Conservation (phyloP, 768 basidiomycete genomes). For the Podaxis sp. region DNA sequence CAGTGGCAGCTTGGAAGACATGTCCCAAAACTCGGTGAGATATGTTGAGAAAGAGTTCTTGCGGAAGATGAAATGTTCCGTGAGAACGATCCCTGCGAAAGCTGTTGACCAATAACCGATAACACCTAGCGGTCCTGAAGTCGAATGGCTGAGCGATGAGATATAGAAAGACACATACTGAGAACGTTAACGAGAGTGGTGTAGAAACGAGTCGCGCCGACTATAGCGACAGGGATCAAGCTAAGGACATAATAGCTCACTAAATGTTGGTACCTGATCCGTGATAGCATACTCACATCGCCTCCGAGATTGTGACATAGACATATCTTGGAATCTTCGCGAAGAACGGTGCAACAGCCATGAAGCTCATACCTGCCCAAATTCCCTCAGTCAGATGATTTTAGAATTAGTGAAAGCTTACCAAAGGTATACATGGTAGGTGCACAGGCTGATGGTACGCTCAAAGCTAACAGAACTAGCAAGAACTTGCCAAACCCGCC, state of each 20-base stretch:
- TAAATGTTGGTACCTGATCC: background rate
- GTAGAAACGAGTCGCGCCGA: conserved; percentile 67
- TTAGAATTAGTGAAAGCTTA: conserved; percentile 12
- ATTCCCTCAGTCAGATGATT: background rate
- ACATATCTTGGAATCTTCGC: conserved; percentile 63
- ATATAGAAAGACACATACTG: conserved; percentile 33
- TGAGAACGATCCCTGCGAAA: conserved; percentile 55
- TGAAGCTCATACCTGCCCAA: conserved; percentile 49
- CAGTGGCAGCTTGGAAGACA: conserved; percentile 46
- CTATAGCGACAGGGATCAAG: conserved; percentile 62
- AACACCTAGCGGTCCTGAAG: conserved; percentile 23
- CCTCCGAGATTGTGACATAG: conserved; percentile 59
- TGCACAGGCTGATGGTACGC: conserved; percentile 69
- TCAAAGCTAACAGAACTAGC: conserved; percentile 68
- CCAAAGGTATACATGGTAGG: conserved; percentile 77
- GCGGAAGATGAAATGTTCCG: conserved; percentile 68
- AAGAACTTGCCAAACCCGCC: conserved; percentile 70
- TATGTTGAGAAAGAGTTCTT: conserved; percentile 42
- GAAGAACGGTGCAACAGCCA: conserved; percentile 54
- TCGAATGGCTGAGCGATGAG: background rate
- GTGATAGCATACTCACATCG: conserved; percentile 44
- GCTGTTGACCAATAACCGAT: conserved; percentile 57
- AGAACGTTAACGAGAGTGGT: conserved; percentile 59
- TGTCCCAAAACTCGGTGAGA: conserved; percentile 51
- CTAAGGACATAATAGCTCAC: conserved; percentile 25